Evolutionary conservation across 495 filamentous ascomycete genomes (phyloP).

Genomic region (Pseudotulostoma volvatum): DNA sequence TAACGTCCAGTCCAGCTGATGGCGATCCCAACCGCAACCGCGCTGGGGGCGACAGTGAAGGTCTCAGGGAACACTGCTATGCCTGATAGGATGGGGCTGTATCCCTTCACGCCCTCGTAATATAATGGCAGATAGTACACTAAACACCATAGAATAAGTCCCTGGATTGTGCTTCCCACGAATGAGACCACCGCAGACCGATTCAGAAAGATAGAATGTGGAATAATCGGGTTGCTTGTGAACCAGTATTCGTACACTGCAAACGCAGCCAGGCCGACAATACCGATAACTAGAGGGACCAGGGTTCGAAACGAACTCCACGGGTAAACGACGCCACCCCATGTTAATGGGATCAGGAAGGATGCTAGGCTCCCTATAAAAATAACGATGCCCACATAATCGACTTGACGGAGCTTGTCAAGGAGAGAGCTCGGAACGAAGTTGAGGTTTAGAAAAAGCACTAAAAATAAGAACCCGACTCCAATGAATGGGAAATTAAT

Average conservation of each 20-base stretch:
- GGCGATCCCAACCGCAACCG: slow-evolving; percentile 30
- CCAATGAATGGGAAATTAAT: slow-evolving; percentile 41
- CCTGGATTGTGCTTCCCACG: slow-evolving; percentile 29
- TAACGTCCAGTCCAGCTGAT: slow-evolving; percentile 32
- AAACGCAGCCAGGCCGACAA: slow-evolving; percentile 27
- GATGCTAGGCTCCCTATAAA: slow-evolving; percentile 35
- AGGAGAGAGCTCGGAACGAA: slow-evolving; percentile 19
- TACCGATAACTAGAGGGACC: slow-evolving; percentile 40
- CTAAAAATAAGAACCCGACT: slow-evolving; percentile 26
- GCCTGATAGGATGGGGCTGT: slow-evolving; percentile 28
- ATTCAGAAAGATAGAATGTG: slow-evolving; percentile 30
- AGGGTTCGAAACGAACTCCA: slow-evolving; percentile 37
- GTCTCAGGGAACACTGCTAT: slow-evolving; percentile 33
- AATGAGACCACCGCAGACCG: slow-evolving; percentile 30
- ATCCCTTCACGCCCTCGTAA: slow-evolving; percentile 37
- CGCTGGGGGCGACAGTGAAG: slow-evolving; percentile 34
- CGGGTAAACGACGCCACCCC: slow-evolving; percentile 33
- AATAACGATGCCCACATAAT: slow-evolving; percentile 42
- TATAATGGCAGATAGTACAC: slow-evolving; percentile 35
- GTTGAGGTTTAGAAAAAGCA: slow-evolving; percentile 33
- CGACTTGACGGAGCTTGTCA: slow-evolving; percentile 34
- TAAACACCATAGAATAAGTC: slow-evolving; percentile 31
- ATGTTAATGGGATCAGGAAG: slow-evolving; percentile 33
- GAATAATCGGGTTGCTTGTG: slow-evolving; percentile 33
- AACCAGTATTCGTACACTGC: slow-evolving; percentile 31